These are phyloP conservation scores for Paramarasmius palmivorus DNA, from an alignment of 1,284 basidiomycete species.

Conservation along the genomic window DNA sequence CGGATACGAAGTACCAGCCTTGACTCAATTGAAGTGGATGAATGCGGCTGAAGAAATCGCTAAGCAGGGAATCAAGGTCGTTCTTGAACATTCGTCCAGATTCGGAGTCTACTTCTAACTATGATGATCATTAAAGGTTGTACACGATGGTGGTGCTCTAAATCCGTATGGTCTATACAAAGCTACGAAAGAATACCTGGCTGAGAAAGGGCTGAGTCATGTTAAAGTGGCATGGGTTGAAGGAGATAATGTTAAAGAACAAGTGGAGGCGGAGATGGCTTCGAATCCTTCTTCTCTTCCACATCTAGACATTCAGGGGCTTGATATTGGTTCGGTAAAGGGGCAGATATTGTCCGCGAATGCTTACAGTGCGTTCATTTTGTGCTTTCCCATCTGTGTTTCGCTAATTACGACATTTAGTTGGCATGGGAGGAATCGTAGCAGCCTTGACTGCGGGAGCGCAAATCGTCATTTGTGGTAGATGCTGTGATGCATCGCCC, in stretches of 20 bases:
- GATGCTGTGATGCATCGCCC: slow-evolving; percentile 23
- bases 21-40: slow-evolving; percentile 15
- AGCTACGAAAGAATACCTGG: slow-evolving; percentile 15
- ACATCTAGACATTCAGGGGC: slow-evolving; percentile 16
- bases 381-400: background rate
- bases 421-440: slow-evolving; percentile 22
- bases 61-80: slow-evolving; percentile 19
- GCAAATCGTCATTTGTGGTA: slow-evolving; percentile 24
- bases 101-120: too few species aligned
- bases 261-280: slow-evolving; percentile 2
- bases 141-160: slow-evolving; percentile 21
- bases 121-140: slow-evolving; percentile 13
- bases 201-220: slow-evolving; percentile 12
- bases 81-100: background rate
- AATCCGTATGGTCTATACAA: slow-evolving; percentile 20
- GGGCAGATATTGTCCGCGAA: slow-evolving; percentile 12
- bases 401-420: background rate
- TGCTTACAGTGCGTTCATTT: slow-evolving; percentile 17
- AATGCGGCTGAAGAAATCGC: slow-evolving; percentile 18
- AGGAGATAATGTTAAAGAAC: slow-evolving; percentile 21
- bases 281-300: background rate
- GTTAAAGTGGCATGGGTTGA: slow-evolving; percentile 23
- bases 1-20: slow-evolving; percentile 18
- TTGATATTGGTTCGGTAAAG: slow-evolving; percentile 9
- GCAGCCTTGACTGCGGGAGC: slow-evolving; percentile 20